Conservation (phyloP, 108 stramenopile species). For the Stephanodiscus triporus region DNA sequence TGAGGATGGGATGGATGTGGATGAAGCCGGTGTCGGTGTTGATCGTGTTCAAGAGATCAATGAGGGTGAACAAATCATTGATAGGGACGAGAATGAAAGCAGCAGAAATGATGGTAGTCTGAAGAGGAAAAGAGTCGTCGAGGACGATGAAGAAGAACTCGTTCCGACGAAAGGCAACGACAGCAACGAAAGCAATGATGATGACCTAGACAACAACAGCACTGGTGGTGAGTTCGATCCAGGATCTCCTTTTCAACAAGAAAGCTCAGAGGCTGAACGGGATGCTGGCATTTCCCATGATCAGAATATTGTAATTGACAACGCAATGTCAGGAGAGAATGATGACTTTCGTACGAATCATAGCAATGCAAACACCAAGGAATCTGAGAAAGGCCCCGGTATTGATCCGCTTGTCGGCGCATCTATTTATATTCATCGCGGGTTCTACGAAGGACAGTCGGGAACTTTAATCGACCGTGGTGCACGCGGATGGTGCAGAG, state of each 20-base stretch:
- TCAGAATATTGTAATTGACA: not conserved
- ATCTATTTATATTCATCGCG: not conserved
- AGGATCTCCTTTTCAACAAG: not conserved
- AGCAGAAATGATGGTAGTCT: not conserved
- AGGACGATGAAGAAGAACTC: not conserved
- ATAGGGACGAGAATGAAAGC: not conserved
- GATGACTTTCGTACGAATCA: not conserved
- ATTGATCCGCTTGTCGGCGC: constrained; percentile 12
- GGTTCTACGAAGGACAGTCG: constrained; percentile 4
- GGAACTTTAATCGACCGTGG: constrained; percentile 1
- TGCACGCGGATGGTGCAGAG: constrained; percentile 20
- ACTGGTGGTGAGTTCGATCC: not conserved
- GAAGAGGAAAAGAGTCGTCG: not conserved
- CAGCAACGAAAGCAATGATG: not conserved
- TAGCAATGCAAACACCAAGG: not conserved
- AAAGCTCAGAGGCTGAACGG: not conserved
- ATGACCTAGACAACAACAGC: not conserved
- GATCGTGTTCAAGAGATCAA: not conserved
- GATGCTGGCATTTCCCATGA: not conserved
- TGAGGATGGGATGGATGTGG: not conserved
- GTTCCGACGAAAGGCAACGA: not conserved
- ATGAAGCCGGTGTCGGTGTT: not conserved
- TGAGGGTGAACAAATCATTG: not conserved
- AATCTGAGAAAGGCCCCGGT: not conserved
- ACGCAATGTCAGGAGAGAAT: not conserved